Evolutionary conservation across 768 basidiomycete species (phyloP), one percentile per base, ranked within the genome.

Genomic region (Panus rudis): DNA sequence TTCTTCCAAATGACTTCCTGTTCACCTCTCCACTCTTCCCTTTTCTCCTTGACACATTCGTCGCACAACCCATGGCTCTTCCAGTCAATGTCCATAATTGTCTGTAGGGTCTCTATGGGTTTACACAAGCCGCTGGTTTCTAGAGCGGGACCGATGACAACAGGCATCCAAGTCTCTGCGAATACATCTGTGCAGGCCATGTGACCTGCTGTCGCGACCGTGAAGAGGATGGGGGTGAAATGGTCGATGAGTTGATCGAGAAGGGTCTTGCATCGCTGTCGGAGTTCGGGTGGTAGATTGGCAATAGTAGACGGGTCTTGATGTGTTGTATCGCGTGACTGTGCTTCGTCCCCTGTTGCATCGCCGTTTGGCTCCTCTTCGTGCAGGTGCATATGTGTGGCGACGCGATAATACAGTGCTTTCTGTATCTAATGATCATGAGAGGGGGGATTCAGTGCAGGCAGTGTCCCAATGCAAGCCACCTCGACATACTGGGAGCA

Each of bases 131-230:
- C 80, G 43, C 74, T 73, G 43, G 69, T 64, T 14, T 68, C 71
- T 19, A 88, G 66, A 1, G 82, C 82, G 10, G 79, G 80, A 39
- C 75, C 66, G 28, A 83, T 79, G n/a, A 88, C 81, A 28, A 76
- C 64, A 19, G 68, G 47, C 73, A 85, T 81, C 86, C 85, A 88
- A 40, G 63, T 67, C 39, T 81, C 81, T 1, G 84, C 86, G 42
- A 88, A 70, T 0, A 75, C 63, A 55, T 85, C 77, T 3, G 84
- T 86, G 60, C 86, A 88, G 4, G 63, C 63, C 82, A 85, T 85
- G 55, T 87, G 86, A 2, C 67, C 63, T n/a, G 79, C 78, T 5
- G 77, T 69, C 4, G 80, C 72, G 21, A 81, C 74, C 2, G 84
- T 84, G 58, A 88, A 88, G 0, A 88, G 62, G 26, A 79, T 66